Conservation (phyloP, 148 eudicot species). For the Linanthus parryae region DNA sequence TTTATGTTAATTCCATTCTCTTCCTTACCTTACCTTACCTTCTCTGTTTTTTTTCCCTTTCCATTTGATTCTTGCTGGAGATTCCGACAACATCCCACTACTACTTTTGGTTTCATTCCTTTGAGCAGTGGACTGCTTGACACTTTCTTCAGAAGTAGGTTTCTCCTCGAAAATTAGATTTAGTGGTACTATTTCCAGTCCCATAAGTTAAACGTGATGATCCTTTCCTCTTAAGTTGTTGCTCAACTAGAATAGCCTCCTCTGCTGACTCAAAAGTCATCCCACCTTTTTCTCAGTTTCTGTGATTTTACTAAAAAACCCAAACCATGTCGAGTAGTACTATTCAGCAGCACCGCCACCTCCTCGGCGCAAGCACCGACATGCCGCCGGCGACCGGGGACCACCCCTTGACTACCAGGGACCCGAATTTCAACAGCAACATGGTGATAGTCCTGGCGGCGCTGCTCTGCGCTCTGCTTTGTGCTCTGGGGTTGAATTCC, state of each 20-base stretch:
- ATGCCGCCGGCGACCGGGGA: not conserved
- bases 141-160: too few species aligned
- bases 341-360: not conserved
- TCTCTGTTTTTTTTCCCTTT: constrained; percentile 7
- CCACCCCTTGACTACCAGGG: not conserved
- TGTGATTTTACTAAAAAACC: not conserved
- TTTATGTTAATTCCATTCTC: not conserved
- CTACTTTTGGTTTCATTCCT: too few species aligned
- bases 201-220: too few species aligned
- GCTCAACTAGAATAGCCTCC: constrained; percentile 3
- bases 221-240: not conserved
- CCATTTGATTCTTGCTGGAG: too few species aligned
- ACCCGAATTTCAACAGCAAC: constrained; percentile 17
- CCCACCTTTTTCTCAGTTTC: not conserved
- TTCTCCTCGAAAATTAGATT: too few species aligned
- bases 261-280: constrained; percentile 1
- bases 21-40: constrained; percentile 7
- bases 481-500: constrained; percentile 20
- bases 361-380: not conserved
- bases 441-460: constrained; percentile 22
- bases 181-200: too few species aligned
- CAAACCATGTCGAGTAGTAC: too few species aligned
- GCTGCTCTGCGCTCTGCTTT: constrained; percentile 19
- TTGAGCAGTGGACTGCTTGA: too few species aligned
- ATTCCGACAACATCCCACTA: constrained; percentile 9